Evolutionary conservation across 192 early-diverging fungal genomes (phyloP).

Genomic region (Podila minutissima): DNA sequence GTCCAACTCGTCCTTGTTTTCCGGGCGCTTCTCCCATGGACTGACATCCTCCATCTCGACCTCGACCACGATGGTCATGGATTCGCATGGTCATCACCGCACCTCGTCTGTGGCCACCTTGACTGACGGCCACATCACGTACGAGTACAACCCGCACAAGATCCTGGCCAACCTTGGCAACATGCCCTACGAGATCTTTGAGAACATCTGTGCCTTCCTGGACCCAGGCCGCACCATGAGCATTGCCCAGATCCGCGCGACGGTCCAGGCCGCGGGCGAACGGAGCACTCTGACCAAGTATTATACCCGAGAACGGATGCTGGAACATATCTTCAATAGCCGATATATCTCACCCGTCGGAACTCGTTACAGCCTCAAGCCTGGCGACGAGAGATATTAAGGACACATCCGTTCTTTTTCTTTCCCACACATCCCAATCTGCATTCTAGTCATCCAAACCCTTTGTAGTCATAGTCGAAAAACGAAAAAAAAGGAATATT

Average conservation of each 20-base stretch:
- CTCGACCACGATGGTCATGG: constrained; percentile 3
- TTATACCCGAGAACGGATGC: constrained; percentile 50
- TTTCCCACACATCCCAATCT: background rate
- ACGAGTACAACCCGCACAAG: constrained; percentile 47
- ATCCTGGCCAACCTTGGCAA: constrained; percentile 35
- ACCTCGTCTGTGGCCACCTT: constrained; percentile 1
- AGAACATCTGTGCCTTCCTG: constrained; percentile 44
- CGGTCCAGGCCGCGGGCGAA: constrained; percentile 32
- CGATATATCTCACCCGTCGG: constrained; percentile 47
- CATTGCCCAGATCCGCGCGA: constrained; percentile 36
- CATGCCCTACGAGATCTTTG: constrained; percentile 53
- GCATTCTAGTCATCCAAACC: too few species aligned
- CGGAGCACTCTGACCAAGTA: constrained; percentile 28
- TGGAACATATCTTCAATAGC: constrained; percentile 42
- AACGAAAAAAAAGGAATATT: too few species aligned
- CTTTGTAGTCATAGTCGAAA: too few species aligned
- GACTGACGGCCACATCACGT: background rate
- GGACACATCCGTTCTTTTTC: background rate
- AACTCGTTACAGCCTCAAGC: constrained; percentile 39
- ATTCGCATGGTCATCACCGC: background rate
- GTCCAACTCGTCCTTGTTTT: constrained; percentile 24
- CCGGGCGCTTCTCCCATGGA: background rate
- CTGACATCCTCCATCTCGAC: background rate
- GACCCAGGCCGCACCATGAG: constrained; percentile 41
- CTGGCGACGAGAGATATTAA: constrained; percentile 42